Percentiles rank a stretch among this genome's conserved stretches.
These are phyloP conservation scores for Crithidia sp. DNA, from an alignment of 208 protist genomes.

Conservation along the genomic window DNA sequence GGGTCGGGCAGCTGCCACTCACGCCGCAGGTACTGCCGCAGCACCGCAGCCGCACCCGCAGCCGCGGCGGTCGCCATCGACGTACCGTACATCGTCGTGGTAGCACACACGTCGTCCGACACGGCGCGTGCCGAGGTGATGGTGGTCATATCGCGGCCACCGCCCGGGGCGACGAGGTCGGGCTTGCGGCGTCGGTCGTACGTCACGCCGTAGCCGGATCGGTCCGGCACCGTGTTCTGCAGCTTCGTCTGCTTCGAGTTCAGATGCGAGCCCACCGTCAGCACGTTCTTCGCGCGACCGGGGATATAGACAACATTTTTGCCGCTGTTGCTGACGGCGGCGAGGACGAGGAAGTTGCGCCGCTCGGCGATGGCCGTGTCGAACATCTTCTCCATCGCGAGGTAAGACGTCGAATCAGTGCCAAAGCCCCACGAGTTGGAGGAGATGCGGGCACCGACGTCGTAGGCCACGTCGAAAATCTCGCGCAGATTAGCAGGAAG, in stretches of 20 bases:
- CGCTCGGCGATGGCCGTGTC: conserved; percentile 65
- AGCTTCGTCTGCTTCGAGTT: conserved; percentile 34
- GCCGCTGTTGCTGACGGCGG: conserved; percentile 78
- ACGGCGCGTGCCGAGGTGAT: conserved; percentile 14
- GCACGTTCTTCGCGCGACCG: conserved; percentile 82
- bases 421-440: conserved; percentile 90
- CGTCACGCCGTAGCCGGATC: conserved; percentile 74
- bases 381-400: conserved; percentile 63
- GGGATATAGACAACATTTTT: conserved; percentile 38
- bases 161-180: conserved; percentile 79
- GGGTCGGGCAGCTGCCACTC: conserved; percentile 38
- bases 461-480: conserved; percentile 66
- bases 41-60: conserved; percentile 73
- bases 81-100: conserved; percentile 64
- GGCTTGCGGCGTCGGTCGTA: conserved; percentile 88
- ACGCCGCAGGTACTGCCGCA: conserved; percentile 87
- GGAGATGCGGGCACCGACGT: conserved; percentile 70
- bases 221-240: conserved; percentile 47
- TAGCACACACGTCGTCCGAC: conserved; percentile 31
- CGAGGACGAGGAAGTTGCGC: conserved; percentile 73
- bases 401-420: conserved; percentile 41
- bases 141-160: conserved; percentile 15
- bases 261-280: conserved; percentile 79
- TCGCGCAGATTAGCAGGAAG: conserved; percentile 62
- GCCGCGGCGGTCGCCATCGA: conserved; percentile 92